Evolutionary conservation across 805 yeast species (phyloP), one percentile per base, ranked within the genome.

Genomic region (Debaryomyces hansenii): DNA sequence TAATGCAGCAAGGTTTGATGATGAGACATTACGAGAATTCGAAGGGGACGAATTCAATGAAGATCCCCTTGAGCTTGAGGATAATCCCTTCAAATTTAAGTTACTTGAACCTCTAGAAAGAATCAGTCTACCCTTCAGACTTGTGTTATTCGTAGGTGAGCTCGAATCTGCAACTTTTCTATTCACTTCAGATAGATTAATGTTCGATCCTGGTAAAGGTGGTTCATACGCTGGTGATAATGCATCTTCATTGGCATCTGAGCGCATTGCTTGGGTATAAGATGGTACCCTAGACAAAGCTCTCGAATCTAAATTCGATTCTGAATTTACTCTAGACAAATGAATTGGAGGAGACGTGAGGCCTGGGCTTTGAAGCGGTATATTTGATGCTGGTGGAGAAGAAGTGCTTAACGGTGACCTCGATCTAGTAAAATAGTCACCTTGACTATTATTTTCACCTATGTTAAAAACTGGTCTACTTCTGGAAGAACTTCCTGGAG

Each of bases 201-300:
- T 61, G 42, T 61, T 55, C 2, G 80, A 72, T 1, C 74, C 75
- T 3, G 72, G 73, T 12, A 66, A 54, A 3, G 80, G 79, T 5
- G 82, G 83, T 50, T 70, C 75, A 62, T 90, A 90, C 2, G 79
- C 77, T 0, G 97, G 97, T 1, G 96, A 84, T 20, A 85, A 66
- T 43, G 78, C 81, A 16, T 71, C 77, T 3, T 70, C 77, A 9
- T 75, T 65, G 9, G 60, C 62, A 39, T 76, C 83, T 2, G 79
- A 64, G 56, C 78, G 79, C 63, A 90, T 66, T 0, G 98, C 97
- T 28, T 87, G 84, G 6, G 77, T 78, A 64, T 92, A 92, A 0
- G 96, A 83, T 0, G 98, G 98, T 5, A 92, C 96, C 41, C 81
- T 70, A 16, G 86, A 82, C 52, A 89, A 44, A 10, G 53, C 50